Evolutionary conservation across 2,329 filamentous ascomycete species (phyloP).

Genomic region (Aurifilum marmelostoma): DNA sequence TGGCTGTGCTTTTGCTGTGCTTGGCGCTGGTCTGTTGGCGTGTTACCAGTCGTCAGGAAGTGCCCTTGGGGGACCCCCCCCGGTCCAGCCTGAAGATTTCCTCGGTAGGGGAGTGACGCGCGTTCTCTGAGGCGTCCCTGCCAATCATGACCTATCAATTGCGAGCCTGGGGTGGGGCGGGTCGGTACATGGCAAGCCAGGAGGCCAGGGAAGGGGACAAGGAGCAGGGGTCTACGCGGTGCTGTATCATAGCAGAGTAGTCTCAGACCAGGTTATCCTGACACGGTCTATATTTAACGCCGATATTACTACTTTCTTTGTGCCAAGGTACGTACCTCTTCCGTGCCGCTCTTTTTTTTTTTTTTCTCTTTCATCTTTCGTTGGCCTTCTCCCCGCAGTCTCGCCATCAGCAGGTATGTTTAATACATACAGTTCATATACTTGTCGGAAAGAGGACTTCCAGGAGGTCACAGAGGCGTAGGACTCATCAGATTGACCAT

Average conservation of each 20-base stretch:
- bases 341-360: background rate
- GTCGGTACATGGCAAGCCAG: conserved; percentile 9
- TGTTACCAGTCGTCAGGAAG: conserved; percentile 5
- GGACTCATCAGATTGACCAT: background rate
- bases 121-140: conserved; percentile 23
- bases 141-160: conserved; percentile 27
- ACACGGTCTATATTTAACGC: conserved; percentile 23
- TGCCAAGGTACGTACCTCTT: background rate
- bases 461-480: background rate
- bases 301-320: background rate
- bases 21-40: background rate
- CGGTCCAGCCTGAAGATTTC: background rate
- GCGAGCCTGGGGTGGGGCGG: conserved; percentile 16
- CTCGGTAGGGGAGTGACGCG: conserved; percentile 21
- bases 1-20: background rate
- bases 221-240: conserved; percentile 6
- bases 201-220: background rate
- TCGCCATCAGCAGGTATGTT: no score
- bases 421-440: background rate
- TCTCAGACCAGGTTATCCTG: background rate
- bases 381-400: background rate
- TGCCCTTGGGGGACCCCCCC: no score
- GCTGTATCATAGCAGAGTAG: background rate
- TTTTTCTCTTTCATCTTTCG: background rate
- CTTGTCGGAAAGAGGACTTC: background rate